phyloP scores from a whole-genome alignment of 1,284 basidiomycete species.

The Boletus sp. region DNA sequence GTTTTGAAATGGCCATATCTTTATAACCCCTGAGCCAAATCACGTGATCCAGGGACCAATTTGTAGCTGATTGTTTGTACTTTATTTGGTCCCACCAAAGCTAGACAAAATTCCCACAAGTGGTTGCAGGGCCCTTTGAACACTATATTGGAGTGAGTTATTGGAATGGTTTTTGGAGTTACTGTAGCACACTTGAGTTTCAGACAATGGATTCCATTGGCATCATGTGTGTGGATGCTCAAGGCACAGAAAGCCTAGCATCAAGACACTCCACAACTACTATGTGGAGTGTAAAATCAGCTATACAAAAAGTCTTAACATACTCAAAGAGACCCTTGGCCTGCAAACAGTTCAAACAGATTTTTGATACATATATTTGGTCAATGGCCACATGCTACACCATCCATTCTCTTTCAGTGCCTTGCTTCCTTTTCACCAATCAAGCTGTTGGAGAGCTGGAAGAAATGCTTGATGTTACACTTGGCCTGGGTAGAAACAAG shows the following conservation, averaged over 20 bases:
- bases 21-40: too few species aligned
- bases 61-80: too few species aligned
- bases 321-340: neutral
- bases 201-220: neutral
- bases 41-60: too few species aligned
- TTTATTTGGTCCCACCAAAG: too few species aligned
- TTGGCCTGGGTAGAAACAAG: too few species aligned
- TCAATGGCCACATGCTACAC: slow-evolving; percentile 4
- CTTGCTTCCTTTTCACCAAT: slow-evolving; percentile 2
- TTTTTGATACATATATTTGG: neutral
- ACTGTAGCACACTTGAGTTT: too few species aligned
- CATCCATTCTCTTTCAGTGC: neutral
- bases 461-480: slow-evolving; percentile 1
- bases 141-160: too few species aligned
- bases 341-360: neutral
- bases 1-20: too few species aligned
- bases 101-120: too few species aligned
- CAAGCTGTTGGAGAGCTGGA: neutral
- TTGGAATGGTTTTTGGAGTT: too few species aligned
- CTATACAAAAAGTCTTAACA: neutral
- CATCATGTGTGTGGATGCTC: too few species aligned
- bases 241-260: neutral
- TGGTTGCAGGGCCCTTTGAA: too few species aligned
- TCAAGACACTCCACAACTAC: neutral
- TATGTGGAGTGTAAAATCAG: neutral